phyloP scores from a whole-genome alignment of 495 filamentous ascomycete genomes.

The Astrothelium subdiscretum region DNA sequence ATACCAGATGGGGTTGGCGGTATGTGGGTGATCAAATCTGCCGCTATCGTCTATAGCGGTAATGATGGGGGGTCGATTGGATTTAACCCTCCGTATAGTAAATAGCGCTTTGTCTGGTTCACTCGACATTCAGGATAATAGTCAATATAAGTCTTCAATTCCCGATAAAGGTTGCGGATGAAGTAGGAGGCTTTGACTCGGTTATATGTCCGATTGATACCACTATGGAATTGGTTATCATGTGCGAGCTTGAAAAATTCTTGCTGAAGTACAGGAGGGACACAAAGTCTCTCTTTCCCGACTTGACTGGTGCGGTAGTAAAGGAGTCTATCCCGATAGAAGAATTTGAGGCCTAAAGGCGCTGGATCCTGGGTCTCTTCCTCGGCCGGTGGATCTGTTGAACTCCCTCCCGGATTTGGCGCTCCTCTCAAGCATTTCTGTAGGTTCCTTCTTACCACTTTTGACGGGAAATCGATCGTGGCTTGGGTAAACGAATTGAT shows the following conservation, averaged over 20 bases:
- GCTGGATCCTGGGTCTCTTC: too few species aligned
- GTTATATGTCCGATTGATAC: not conserved
- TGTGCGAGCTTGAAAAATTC: not conserved
- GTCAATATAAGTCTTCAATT: not conserved
- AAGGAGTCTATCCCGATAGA: not conserved
- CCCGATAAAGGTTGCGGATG: not conserved
- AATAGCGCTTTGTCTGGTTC: not conserved
- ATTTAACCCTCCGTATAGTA: not conserved
- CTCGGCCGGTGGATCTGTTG: too few species aligned
- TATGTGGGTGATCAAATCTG: not conserved
- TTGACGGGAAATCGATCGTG: not conserved
- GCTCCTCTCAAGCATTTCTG: constrained; percentile 2
- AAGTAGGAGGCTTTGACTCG: not conserved
- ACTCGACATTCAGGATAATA: not conserved
- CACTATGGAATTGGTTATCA: not conserved
- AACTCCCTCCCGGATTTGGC: too few species aligned
- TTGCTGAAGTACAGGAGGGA: not conserved
- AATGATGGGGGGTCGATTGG: not conserved
- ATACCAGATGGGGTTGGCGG: not conserved
- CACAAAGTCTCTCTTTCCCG: not conserved
- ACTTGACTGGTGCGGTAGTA: not conserved
- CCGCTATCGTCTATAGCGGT: not conserved
- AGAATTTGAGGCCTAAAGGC: not conserved
- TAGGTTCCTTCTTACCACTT: not conserved
- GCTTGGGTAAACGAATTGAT: not conserved